Evolutionary conservation across 768 basidiomycete species (phyloP), one percentile per base, ranked within the genome.

Genomic region (Leccinum imitatum): DNA sequence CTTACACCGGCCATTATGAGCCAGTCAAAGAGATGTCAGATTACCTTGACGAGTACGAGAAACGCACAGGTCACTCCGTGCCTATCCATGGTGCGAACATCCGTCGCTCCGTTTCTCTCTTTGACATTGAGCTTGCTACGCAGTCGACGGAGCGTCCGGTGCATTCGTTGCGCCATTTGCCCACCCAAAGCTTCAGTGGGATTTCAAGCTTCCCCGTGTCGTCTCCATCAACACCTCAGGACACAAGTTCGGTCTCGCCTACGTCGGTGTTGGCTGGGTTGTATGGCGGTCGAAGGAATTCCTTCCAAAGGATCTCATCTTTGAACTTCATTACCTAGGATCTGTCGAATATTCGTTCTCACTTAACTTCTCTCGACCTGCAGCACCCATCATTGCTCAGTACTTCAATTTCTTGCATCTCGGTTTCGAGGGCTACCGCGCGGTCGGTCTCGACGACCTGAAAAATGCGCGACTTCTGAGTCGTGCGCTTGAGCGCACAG

Each of bases 1-100:
- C 80, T 25, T 81, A 79, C 63, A 84, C 83, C 6, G 83, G 80
- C n/a, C 78, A 78, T 64, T 85, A 80, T 67, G 95, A 96, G 67
- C 86, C 89, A 13, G 94, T 97, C 33, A 83, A 90, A 70, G 90
- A 88, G 70, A 91, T 97, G 86, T 79, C 89, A 1, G 85, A 87
- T 46, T 79, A 91, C 10, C 77, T 93, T 72, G 79, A 81, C 76
- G 79, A 75, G 59, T 87, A 84, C 66, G 80, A 87, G 70, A 69
- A 53, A 19, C 66, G 73, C 61, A 81, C 78, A 0, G 81, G 80
- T n/a, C 70, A 59, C 61, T 72, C 70, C 52, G 76, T 81, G 33
- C 79, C 82, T 21, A 79, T 82, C 61, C 80, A 80, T 60, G 65
- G 67, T 72, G 52, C 25, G 60, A 57, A 41, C 39, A 30, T 31